Percentiles rank a stretch among this genome's conserved stretches.
Conservation (phyloP, 805 yeast species). For the Starmerella asiatica region DNA sequence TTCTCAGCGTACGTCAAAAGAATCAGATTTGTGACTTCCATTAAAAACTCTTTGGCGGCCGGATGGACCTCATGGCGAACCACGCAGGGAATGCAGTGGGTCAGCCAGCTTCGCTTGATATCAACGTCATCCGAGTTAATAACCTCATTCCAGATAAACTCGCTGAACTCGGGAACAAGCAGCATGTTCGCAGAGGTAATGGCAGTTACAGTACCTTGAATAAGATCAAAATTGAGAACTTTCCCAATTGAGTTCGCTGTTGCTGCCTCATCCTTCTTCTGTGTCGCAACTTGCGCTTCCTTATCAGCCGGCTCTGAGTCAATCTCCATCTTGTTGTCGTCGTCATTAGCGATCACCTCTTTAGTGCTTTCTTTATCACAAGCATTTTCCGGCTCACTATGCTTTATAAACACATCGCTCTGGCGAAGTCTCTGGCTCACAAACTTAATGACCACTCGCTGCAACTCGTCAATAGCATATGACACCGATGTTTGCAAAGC, state of each 20-base stretch:
- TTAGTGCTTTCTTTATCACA: not conserved
- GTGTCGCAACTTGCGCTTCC: not conserved
- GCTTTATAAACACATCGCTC: not conserved
- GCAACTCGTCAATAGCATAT: slow-evolving; percentile 54
- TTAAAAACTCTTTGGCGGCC: slow-evolving; percentile 6
- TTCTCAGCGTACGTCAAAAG: slow-evolving; percentile 47
- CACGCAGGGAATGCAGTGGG: slow-evolving; percentile 1
- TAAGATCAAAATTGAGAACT: slow-evolving; percentile 7
- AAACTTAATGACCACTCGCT: slow-evolving; percentile 29
- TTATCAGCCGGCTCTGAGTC: not conserved
- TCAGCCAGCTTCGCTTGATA: slow-evolving; percentile 9
- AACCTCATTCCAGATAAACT: slow-evolving; percentile 7
- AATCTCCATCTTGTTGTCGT: not conserved
- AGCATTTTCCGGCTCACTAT: not conserved
- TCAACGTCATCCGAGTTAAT: not conserved
- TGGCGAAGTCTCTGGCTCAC: not conserved
- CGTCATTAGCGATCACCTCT: not conserved
- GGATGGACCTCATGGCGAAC: slow-evolving; percentile 4
- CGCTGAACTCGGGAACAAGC: slow-evolving; percentile 2
- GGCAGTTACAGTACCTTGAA: slow-evolving; percentile 2
- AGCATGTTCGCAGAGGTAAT: not conserved
- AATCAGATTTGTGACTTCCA: slow-evolving; percentile 44
- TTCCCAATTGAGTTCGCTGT: not conserved
- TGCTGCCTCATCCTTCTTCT: not conserved
- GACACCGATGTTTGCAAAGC: slow-evolving; percentile 55